Base-by-base conservation (phyloP, 73 alveolate genomes). In the Durusdinium trenchii region DNA sequence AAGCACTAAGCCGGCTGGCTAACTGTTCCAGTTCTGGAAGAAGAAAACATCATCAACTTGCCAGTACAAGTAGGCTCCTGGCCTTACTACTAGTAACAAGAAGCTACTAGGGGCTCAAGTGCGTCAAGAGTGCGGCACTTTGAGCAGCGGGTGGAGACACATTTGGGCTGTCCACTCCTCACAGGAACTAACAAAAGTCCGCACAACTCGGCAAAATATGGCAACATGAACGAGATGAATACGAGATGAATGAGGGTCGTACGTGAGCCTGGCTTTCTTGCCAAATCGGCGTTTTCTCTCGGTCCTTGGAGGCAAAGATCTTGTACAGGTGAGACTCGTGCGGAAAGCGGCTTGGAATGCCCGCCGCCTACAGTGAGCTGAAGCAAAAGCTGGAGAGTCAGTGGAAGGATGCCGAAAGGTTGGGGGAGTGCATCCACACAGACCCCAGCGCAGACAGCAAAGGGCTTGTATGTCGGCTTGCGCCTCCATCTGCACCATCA, bases 401-500 rank as follows among this genome's bases (percentile, higher is more conserved):
- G 18, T 38, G 36, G 73, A 9, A 3, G 12, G 52, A 51, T 35
- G 26, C 83, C 26, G 46, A 28, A 36, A 36, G 48, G 36, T 18
- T 43, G 61, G 18, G 4, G 36, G 73, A 9, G 3, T 4, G 52
- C 32, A 12, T 35, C 16, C 4, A 3, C 52, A 18, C 64, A 62
- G 14, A 32, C 14, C 4, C 32, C 42, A 32, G 82, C 36, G 43
- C 82, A 67, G 46, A 7, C 43, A 30, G 46, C 94, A 23, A 50
- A 51, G 38, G 40, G 6, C 35, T 48, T 28, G 43, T 35, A 1
- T 9, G n/a, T 64, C 43, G 45, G 40, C 10, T 43, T 1, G 36
- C 4, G 98, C 99, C 99, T 94, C 99, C 99, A 94, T 94, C 71
- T 94, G 94, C 62, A 94, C 84, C 99, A 94, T 94, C 51, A 94